Evolutionary conservation across 1,139 yeast species (phyloP), one percentile per base, ranked within the genome.

Genomic region (Suhomyces maxii): DNA sequence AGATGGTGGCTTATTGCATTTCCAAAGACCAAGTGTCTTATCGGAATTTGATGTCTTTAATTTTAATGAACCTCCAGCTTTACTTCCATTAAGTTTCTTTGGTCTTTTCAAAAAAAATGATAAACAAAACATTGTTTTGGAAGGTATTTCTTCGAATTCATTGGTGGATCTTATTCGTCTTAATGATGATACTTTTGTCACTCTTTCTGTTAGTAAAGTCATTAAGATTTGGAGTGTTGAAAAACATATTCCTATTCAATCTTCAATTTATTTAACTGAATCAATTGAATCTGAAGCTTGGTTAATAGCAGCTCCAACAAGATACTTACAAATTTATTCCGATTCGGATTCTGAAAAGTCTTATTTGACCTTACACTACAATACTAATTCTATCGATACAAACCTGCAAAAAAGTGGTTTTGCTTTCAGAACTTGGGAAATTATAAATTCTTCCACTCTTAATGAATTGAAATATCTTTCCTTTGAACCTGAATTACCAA

Each of bases 1-100:
- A 38, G 95, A 89, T 64, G 96, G 97, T 46, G 84, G 87, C 13
- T 58, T 85, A 49, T 61, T 84, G 54, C 81, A 83, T 51, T 64
- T 85, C 64, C 58, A 60, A 51, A 74, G 80, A 60, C 51, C 63
- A 0, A 18, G 53, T 2, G 58, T 65, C 1, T 67, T 76, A 32
- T 63, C 62, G 1, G 77, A 77, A 13, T 68, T 79, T 39, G 77
- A 75, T 36, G 80, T 85, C 4, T 65, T 67, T 33, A 73, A 82
- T 39, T 84, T 84, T 61, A 75, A 70, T 48, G 86, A 82, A 47
- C 65, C 76, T n/a, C 77, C 85, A 0, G 77, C 85, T 0, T 72
- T 79, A 45, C 50, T 68, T 26, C 63, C 69, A 4, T 61, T 83
- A 32, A 77, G 73, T 69, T 11, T 52, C 50, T 53, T 66, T 34